These are phyloP conservation scores for Rhodotorula sp. DNA, from an alignment of 1,284 basidiomycete genomes.

Conservation along the genomic window DNA sequence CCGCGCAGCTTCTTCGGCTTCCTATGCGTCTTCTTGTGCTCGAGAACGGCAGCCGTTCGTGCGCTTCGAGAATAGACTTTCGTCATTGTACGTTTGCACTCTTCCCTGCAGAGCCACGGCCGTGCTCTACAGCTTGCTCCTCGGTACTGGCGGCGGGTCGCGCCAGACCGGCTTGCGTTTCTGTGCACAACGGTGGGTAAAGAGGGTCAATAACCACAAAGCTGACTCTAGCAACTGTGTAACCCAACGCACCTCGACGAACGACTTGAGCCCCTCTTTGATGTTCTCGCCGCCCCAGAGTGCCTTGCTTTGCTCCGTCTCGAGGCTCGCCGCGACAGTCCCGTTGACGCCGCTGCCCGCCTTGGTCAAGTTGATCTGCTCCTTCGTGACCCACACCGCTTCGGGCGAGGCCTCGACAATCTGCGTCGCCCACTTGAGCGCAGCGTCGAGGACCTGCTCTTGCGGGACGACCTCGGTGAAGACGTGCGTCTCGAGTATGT, in stretches of 20 bases:
- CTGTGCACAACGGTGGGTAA: neutral
- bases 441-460: constrained; percentile 62
- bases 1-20: too few relatives aligned
- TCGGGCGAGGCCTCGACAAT: constrained; percentile 74
- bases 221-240: neutral
- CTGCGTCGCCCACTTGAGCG: constrained; percentile 64
- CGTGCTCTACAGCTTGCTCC: constrained; percentile 9
- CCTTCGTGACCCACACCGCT: constrained; percentile 74
- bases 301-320: constrained; percentile 59
- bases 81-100: too few relatives aligned
- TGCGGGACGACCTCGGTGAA: constrained; percentile 65
- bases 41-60: too few relatives aligned
- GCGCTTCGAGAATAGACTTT: too few relatives aligned
- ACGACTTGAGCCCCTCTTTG: constrained; percentile 60
- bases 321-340: constrained; percentile 58
- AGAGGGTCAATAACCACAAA: neutral
- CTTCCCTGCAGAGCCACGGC: neutral
- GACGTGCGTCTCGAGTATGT: constrained; percentile 69
- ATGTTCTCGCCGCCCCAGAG: constrained; percentile 72
- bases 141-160: constrained; percentile 1
- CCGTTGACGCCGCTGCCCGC: constrained; percentile 62
- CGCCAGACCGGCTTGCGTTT: constrained; percentile 12
- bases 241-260: constrained; percentile 53
- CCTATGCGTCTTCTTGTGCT: too few relatives aligned
- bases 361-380: constrained; percentile 61